Percentiles rank a stretch among this genome's conserved stretches.
These are phyloP conservation scores for Urochloa ruziziensis DNA, from an alignment of 176 grass and related monocot species.

Conservation along the genomic window DNA sequence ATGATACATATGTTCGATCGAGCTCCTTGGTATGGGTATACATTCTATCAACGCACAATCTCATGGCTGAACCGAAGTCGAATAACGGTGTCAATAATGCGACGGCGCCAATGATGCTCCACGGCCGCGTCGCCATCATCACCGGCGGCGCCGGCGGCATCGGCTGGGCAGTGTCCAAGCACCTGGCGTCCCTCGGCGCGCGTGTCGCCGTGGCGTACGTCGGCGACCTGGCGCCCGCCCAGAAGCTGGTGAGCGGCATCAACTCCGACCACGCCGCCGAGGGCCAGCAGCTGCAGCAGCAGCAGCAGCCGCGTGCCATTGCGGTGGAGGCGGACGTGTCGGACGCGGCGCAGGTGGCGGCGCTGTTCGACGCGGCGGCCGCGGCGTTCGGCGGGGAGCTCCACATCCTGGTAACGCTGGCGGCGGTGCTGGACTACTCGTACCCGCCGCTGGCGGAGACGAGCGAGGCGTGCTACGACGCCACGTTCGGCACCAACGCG, in stretches of 20 bases:
- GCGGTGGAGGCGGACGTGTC: background rate
- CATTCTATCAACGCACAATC: background rate
- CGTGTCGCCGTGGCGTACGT: constrained; percentile 54
- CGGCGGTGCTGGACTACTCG: constrained; percentile 43
- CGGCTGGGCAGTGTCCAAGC: constrained; percentile 47
- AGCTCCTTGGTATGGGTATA: no score
- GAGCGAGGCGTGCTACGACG: background rate
- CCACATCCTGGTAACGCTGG: constrained; percentile 63
- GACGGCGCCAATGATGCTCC: constrained; percentile 29
- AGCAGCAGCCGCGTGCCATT: background rate
- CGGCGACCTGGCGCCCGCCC: constrained; percentile 32
- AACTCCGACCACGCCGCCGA: background rate
- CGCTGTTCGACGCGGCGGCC: constrained; percentile 54
- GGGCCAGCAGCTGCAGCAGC: no score
- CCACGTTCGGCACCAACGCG: background rate
- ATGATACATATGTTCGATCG: no score
- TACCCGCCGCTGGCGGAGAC: constrained; percentile 39
- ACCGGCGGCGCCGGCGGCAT: constrained; percentile 68
- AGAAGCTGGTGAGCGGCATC: constrained; percentile 33
- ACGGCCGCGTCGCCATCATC: constrained; percentile 57
- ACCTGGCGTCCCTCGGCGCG: constrained; percentile 62
- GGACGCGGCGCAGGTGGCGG: constrained; percentile 38
- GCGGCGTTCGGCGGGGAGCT: constrained; percentile 47
- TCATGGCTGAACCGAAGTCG: background rate
- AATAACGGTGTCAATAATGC: background rate